Base-by-base conservation (phyloP, 495 filamentous ascomycete species). In the Cladorrhinum samala region DNA sequence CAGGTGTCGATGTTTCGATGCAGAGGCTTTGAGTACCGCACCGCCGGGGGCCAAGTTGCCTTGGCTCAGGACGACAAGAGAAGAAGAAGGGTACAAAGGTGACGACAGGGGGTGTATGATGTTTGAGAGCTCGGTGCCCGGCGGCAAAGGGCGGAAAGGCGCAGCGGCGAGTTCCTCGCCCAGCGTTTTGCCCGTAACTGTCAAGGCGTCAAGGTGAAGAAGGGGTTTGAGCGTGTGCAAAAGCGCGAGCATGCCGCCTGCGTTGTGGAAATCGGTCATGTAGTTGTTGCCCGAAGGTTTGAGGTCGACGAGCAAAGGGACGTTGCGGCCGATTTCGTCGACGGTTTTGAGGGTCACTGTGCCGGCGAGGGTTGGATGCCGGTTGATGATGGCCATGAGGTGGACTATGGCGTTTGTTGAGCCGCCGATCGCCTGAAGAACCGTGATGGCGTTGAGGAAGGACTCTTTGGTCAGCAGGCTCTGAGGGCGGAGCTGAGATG, bases 191-290 rank as follows among this genome's bases (percentile, higher is more conserved):
- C 83, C 82, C 0, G 79, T 78, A 18, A 87, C 67, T 0, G 82
- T 86, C 63, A 73, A 43, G 0, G 81, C 81, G 38, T 75, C 67
- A 0, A 85, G 71, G 41, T 81, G 68, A 0, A 87, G 70, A 0
- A 86, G 70, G 0, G 82, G 83, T 6, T 71, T 67, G 2, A 87
- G 68, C 3, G 72, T 70, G 45, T 79, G 72, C 9, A 86, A 55
- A 0, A 87, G 62, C 3, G 77, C 77, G 19, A 73, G 54, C 81
- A 86, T 86, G 40, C 84, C 83, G 6, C 83, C 84, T 0, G 82
- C 77, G 59, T 81, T 79, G 60, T 87, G 84, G 55, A 87, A 85
- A 56, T 87, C 82, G 33, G 77, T 81, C 83, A 86, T 86, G 67
- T 87, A 87, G 50, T 84, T 83, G 16, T 80, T 72, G 3, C 83